Evolutionary conservation across 2,329 filamentous ascomycete genomes (phyloP), one percentile per base, ranked within the genome.

Genomic region (Alternaria postmessia): DNA sequence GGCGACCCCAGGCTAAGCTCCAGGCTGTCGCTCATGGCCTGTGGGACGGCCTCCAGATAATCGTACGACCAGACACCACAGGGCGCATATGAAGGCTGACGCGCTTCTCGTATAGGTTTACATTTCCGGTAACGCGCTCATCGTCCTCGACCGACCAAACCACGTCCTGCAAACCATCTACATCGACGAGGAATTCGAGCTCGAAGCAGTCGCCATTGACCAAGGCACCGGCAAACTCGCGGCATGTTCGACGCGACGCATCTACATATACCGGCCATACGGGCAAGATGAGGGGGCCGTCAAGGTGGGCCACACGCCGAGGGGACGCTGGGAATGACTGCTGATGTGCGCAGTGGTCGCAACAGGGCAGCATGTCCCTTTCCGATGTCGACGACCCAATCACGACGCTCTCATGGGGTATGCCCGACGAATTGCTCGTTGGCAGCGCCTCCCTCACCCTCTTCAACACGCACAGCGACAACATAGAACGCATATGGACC

Each of bases 81-180:
- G 44, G 18, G 24, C 34, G n/a, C 32, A 36, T 12, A 43, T 43
- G 26, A 52, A 34, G 7, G 54, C 67, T 69, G 57, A 70, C 54
- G 28, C 5, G 18, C 16, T 30, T 32, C 16, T 18, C 34, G 2
- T 8, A 4, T 63, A 96, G 92, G 88, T 88, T 52, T 99, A 98
- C 80, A 91, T 97, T 67, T 95, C 92, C 61, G 94, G 94, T 72
- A 91, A 90, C 79, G 92, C 92, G 63, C 87, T 98, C 66, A 88
- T 95, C 54, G 89, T 99, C 71, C 88, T 98, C 68, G 86, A 88
- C 73, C 90, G 88, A 51, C 87, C 91, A 53, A 85, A 89, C 63
- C 87, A 87, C 55, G 87, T 97, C 64, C 80, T 97, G 34, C 95
- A 99, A 79, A 97, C 94, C 4, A 90, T 96, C 68, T 96, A 97